These are phyloP conservation scores for Eucalyptus regnans DNA, from an alignment of 345 rosid species.

Conservation along the genomic window DNA sequence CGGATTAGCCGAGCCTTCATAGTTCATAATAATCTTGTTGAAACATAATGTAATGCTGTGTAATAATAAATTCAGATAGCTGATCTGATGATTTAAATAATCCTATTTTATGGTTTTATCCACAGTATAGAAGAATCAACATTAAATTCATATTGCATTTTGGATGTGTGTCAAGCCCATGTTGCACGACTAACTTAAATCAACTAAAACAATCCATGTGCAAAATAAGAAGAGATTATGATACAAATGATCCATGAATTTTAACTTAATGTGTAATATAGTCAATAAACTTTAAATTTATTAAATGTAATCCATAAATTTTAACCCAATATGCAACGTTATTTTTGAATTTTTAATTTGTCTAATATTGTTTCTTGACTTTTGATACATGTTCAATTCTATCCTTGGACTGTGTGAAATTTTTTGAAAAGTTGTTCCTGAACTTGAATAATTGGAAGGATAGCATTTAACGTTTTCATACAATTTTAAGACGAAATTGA, in stretches of 20 bases:
- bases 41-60: background rate
- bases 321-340: too few species aligned
- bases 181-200: background rate
- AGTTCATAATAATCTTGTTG: background rate
- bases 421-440: background rate
- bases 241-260: background rate
- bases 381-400: too few species aligned
- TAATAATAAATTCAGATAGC: background rate
- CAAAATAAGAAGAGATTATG: background rate
- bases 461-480: too few species aligned
- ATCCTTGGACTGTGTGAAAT: fast-evolving
- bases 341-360: background rate
- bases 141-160: background rate
- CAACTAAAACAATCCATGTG: background rate
- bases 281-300: too few species aligned
- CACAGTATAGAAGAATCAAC: background rate
- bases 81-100: background rate
- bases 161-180: background rate
- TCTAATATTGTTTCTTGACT: too few species aligned
- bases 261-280: background rate
- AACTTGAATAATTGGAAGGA: background rate
- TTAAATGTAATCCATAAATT: too few species aligned
- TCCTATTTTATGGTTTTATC: background rate
- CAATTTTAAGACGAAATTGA: too few species aligned
- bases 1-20: background rate